Evolutionary conservation across 1,284 basidiomycete species (phyloP).

Genomic region (Moesziomyces parantarcticus): DNA sequence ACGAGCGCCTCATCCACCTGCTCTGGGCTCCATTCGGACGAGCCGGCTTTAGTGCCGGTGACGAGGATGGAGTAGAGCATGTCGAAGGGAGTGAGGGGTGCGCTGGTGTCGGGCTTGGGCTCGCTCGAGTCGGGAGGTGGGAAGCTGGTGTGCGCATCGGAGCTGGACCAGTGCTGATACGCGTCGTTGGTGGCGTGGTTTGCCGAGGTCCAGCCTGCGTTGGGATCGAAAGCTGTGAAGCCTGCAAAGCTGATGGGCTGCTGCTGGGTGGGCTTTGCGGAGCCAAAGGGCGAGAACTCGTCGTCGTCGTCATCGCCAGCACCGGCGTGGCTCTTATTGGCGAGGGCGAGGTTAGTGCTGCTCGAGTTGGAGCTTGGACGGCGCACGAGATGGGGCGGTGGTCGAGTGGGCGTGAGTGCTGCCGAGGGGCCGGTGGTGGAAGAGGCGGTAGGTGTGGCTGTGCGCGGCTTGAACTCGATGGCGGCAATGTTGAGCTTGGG

Average conservation of each 20-base stretch:
- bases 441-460: slow-evolving; percentile 12
- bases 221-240: slow-evolving; percentile 23
- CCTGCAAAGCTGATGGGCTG: slow-evolving; percentile 40
- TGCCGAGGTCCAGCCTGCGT: slow-evolving; percentile 37
- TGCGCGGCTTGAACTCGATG: slow-evolving; percentile 58
- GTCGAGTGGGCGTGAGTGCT: slow-evolving; percentile 32
- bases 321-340: slow-evolving; percentile 53
- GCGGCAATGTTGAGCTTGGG: slow-evolving; percentile 63
- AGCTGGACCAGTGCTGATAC: slow-evolving; percentile 10
- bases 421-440: slow-evolving; percentile 8
- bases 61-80: slow-evolving; percentile 89
- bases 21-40: slow-evolving; percentile 74
- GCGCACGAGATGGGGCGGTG: slow-evolving; percentile 28
- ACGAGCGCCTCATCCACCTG: slow-evolving; percentile 93
- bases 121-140: slow-evolving; percentile 17
- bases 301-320: slow-evolving; percentile 71
- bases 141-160: slow-evolving; percentile 1
- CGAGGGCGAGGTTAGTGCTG: slow-evolving; percentile 48
- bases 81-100: slow-evolving; percentile 89
- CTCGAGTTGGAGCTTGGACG: slow-evolving; percentile 47
- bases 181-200: slow-evolving; percentile 6
- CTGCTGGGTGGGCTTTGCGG: slow-evolving; percentile 21
- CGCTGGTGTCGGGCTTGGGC: slow-evolving; percentile 72
- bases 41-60: slow-evolving; percentile 46
- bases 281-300: slow-evolving; percentile 73